Percentiles rank a stretch among this genome's conserved stretches.
Conservation (phyloP, 2,329 filamentous ascomycete species). For the Trichoderma koningiopsis region DNA sequence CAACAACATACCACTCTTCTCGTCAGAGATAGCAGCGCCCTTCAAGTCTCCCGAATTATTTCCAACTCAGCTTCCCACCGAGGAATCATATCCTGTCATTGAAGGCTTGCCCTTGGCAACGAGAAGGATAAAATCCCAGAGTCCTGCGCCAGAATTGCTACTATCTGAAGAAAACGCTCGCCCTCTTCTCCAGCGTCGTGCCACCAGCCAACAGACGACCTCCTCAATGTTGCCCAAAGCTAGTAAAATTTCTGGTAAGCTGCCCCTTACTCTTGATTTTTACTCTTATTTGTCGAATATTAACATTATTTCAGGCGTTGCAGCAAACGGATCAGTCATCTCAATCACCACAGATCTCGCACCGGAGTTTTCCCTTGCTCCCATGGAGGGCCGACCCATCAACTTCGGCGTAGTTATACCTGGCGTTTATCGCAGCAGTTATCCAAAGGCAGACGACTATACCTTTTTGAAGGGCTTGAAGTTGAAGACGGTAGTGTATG, state of each 20-base stretch:
- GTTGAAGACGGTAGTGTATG: constrained; percentile 79
- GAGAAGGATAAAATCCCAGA: neutral
- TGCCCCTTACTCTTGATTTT: neutral
- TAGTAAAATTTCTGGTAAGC: constrained; percentile 1
- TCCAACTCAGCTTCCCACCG: neutral
- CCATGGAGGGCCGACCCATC: constrained; percentile 48
- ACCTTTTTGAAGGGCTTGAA: constrained; percentile 67
- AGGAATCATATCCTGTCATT: neutral
- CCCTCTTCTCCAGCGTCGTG: constrained; percentile 1
- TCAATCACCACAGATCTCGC: constrained; percentile 18
- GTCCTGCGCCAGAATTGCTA: neutral
- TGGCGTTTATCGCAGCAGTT: constrained; percentile 80
- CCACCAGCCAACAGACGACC: neutral
- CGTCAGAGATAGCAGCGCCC: neutral
- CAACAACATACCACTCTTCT: neutral
- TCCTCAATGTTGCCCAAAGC: neutral
- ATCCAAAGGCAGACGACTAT: constrained; percentile 71
- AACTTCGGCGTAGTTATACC: constrained; percentile 79
- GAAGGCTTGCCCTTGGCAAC: neutral
- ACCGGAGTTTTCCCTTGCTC: constrained; percentile 30
- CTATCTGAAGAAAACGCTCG: neutral
- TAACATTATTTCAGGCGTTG: neutral
- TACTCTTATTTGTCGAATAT: neutral
- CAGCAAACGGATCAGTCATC: constrained; percentile 3
- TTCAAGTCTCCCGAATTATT: neutral